Conservation (phyloP, 2,329 filamentous ascomycete genomes). For the Huntiella decipiens region DNA sequence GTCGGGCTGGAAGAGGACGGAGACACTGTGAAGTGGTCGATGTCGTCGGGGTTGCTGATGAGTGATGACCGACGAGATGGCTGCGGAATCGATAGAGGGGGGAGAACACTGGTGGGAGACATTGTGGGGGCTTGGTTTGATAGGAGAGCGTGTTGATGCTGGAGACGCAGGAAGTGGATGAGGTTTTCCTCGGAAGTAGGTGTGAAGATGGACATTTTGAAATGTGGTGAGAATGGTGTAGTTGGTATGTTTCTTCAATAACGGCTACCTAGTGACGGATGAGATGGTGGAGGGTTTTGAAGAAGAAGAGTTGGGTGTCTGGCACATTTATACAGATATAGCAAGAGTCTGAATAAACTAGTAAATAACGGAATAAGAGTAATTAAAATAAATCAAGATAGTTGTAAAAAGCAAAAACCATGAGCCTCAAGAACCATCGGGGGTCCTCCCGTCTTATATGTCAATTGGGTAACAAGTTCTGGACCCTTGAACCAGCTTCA, state of each 20-base stretch:
- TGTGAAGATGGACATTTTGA: background rate
- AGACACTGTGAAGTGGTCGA: background rate
- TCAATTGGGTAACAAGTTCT: no score
- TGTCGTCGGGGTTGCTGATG: background rate
- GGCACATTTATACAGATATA: slow-evolving; percentile 6
- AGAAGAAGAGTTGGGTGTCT: background rate
- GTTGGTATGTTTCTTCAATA: background rate
- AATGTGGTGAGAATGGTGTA: background rate
- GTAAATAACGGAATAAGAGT: background rate
- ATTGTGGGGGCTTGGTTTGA: slow-evolving; percentile 1
- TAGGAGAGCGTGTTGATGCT: background rate
- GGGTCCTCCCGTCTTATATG: no score
- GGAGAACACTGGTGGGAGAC: background rate
- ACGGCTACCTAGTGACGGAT: background rate
- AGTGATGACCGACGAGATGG: background rate
- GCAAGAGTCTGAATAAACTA: background rate
- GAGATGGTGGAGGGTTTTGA: background rate
- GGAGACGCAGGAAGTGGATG: background rate
- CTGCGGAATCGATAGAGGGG: background rate
- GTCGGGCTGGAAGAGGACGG: background rate
- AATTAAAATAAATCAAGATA: background rate
- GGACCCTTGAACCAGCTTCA: no score
- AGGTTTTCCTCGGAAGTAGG: background rate
- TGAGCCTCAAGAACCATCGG: background rate
- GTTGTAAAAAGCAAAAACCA: background rate